Conservation (phyloP, 805 yeast genomes). For the Nakazawaea ernobii region DNA sequence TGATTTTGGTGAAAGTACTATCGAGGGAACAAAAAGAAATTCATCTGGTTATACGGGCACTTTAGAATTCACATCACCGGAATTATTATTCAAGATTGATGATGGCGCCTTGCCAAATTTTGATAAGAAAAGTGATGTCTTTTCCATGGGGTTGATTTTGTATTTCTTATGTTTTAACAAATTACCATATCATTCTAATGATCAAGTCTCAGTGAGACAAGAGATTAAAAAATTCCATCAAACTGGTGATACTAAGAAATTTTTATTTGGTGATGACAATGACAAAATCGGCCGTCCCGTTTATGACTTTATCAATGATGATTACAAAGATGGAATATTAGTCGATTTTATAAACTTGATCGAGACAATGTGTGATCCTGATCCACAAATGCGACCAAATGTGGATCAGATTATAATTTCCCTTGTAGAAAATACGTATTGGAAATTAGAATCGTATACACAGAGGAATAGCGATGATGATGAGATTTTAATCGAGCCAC, state of each 20-base stretch:
- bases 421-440: constrained; percentile 15
- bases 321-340: constrained; percentile 25
- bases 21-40: constrained; percentile 56
- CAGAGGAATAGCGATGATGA: too few relatives aligned
- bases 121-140: constrained; percentile 69
- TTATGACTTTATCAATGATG: not conserved
- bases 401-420: constrained; percentile 32
- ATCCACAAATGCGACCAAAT: constrained; percentile 35
- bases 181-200: constrained; percentile 50
- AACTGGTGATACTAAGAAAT: constrained; percentile 4
- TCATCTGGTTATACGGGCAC: constrained; percentile 89
- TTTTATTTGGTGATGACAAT: constrained; percentile 19
- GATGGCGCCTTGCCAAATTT: constrained; percentile 41
- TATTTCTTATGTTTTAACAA: constrained; percentile 67
- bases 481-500: too few relatives aligned
- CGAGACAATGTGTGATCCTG: constrained; percentile 17
- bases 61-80: constrained; percentile 84
- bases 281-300: not conserved
- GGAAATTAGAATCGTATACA: not conserved
- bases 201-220: constrained; percentile 17
- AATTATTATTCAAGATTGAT: constrained; percentile 39
- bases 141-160: constrained; percentile 79
- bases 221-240: constrained; percentile 17
- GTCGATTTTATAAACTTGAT: constrained; percentile 27
- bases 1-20: constrained; percentile 86